Evolutionary conservation across 805 yeast genomes (phyloP).

Genomic region (Spathaspora hagerdaliae): DNA sequence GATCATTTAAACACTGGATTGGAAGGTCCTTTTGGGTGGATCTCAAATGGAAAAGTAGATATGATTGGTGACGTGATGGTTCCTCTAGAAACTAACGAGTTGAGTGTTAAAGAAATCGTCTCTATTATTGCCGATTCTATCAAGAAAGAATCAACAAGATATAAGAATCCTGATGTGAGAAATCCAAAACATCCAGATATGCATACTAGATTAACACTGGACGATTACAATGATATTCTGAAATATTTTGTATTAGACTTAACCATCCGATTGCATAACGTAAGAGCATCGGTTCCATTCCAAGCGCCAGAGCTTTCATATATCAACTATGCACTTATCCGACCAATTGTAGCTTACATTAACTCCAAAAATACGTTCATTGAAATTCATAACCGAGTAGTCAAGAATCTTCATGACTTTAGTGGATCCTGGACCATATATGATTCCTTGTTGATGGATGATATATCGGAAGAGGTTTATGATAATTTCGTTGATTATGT

Average conservation of each 20-base stretch:
- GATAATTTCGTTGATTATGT: conserved; percentile 87
- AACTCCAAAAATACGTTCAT: conserved; percentile 86
- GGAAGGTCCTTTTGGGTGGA: conserved; percentile 98
- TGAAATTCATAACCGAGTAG: conserved; percentile 78
- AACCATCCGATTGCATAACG: conserved; percentile 75
- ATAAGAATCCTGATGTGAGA: conserved; percentile 27
- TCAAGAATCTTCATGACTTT: conserved; percentile 76
- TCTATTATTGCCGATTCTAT: conserved; percentile 44
- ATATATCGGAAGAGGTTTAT: conserved; percentile 82
- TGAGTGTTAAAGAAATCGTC: conserved; percentile 47
- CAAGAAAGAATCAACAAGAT: conserved; percentile 46
- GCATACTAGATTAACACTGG: conserved; percentile 23
- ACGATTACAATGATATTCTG: conserved; percentile 33
- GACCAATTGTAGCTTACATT: conserved; percentile 95
- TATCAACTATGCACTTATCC: conserved; percentile 82
- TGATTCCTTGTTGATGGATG: conserved; percentile 88
- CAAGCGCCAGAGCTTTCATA: conserved; percentile 86
- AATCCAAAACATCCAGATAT: conserved; percentile 20
- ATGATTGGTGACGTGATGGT: conserved; percentile 88
- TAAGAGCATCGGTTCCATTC: conserved; percentile 84
- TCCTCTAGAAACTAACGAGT: conserved; percentile 58
- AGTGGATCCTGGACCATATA: conserved; percentile 96
- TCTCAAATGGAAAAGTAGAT: conserved; percentile 85
- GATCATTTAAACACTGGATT: conserved; percentile 89
- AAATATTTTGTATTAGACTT: conserved; percentile 74